Evolutionary conservation across 2,329 filamentous ascomycete species (phyloP).

Genomic region (Colletotrichum coccodes): DNA sequence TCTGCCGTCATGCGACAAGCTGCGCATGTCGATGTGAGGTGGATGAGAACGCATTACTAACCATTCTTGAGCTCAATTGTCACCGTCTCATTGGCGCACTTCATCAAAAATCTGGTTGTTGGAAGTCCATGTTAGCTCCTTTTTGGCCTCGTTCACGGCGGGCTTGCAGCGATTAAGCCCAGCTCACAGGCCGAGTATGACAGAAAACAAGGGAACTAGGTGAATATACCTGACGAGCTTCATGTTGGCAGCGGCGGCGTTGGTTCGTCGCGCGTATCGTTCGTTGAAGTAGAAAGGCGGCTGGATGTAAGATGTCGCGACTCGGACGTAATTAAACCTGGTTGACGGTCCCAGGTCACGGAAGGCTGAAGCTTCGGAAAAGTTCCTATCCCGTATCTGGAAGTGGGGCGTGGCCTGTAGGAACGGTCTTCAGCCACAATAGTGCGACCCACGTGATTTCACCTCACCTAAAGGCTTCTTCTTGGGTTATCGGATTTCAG

Average conservation of each 20-base stretch:
- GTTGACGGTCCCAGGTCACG: slow-evolving; percentile 2
- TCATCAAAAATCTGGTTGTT: slow-evolving; percentile 89
- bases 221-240: slow-evolving; percentile 91
- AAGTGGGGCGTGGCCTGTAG: slow-evolving; percentile 11
- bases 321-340: slow-evolving; percentile 4
- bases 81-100: slow-evolving; percentile 98
- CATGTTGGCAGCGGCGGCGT: slow-evolving; percentile 68
- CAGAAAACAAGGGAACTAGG: slow-evolving; percentile 36
- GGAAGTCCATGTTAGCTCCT: slow-evolving; percentile 41
- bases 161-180: slow-evolving; percentile 11
- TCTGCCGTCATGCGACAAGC: not conserved
- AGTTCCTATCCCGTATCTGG: slow-evolving; percentile 29
- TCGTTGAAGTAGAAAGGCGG: not conserved
- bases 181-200: slow-evolving; percentile 38
- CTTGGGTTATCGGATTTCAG: too few relatives aligned
- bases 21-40: not conserved
- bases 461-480: too few relatives aligned
- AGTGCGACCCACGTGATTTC: not conserved
- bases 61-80: slow-evolving; percentile 99
- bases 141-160: slow-evolving; percentile 9
- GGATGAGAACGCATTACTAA: slow-evolving; percentile 49
- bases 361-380: slow-evolving; percentile 32
- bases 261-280: slow-evolving; percentile 7
- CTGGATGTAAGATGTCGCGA: slow-evolving; percentile 10
- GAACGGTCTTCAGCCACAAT: not conserved